Conservation (phyloP, 345 rosid species). For the Euphorbia lathyris region DNA sequence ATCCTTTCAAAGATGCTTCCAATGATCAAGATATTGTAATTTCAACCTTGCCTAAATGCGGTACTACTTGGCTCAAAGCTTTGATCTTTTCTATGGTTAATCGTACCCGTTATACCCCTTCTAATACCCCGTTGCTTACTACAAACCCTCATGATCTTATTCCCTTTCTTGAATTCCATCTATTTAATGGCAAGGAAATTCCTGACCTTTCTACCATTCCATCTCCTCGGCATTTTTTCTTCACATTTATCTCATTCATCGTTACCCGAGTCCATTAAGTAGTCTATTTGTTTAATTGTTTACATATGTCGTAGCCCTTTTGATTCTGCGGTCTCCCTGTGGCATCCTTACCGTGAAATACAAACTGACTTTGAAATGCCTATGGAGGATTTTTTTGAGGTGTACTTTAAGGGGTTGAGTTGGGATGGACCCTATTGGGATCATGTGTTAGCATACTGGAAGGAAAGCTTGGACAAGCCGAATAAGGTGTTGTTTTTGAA, state of each 20-base stretch:
- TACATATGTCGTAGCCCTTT: conserved; percentile 28
- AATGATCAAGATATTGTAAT: conserved; percentile 27
- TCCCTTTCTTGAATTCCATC: conserved; percentile 6
- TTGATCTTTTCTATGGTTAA: conserved; percentile 22
- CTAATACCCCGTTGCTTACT: conserved; percentile 20
- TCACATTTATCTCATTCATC: not conserved
- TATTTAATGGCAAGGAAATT: not conserved
- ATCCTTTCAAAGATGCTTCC: conserved; percentile 26
- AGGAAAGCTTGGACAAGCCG: conserved; percentile 23
- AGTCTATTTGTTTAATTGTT: conserved; percentile 9
- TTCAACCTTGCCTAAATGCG: conserved; percentile 36
- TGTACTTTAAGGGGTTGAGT: too few species aligned
- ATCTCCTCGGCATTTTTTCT: not conserved
- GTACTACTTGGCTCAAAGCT: conserved; percentile 47
- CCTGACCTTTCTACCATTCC: not conserved
- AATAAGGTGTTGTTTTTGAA: conserved; percentile 28
- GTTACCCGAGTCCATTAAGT: conserved; percentile 6
- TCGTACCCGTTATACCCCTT: conserved; percentile 10
- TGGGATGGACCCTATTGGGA: conserved; percentile 33
- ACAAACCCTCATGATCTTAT: conserved; percentile 42
- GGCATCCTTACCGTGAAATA: too few species aligned
- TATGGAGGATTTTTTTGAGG: too few species aligned
- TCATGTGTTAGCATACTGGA: conserved; percentile 36
- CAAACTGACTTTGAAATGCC: too few species aligned
- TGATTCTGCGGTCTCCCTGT: not conserved